phyloP scores from a whole-genome alignment of 1,284 basidiomycete genomes.

The Cutaneotrichosporon cutaneum region DNA sequence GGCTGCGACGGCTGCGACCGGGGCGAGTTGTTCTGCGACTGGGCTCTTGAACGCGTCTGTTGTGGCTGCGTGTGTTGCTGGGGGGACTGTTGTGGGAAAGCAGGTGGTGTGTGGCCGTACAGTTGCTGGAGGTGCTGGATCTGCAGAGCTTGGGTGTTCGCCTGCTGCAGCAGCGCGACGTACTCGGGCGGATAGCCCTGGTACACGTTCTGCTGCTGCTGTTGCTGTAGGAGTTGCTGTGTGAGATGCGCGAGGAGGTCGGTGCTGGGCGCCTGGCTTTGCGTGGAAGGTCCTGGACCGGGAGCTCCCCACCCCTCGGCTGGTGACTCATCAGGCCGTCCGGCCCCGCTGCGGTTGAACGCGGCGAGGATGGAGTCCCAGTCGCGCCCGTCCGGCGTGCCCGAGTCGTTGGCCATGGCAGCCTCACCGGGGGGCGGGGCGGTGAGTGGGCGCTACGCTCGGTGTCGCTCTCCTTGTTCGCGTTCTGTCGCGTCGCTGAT shows the following conservation, averaged over 20 bases:
- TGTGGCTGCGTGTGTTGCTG: not conserved
- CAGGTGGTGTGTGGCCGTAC: not conserved
- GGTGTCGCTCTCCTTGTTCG: not conserved
- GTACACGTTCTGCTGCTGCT: not conserved
- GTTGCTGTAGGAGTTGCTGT: constrained; percentile 1
- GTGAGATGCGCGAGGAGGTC: constrained; percentile 7
- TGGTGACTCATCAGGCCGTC: not conserved
- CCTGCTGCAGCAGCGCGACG: constrained; percentile 1
- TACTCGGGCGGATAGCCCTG: not conserved
- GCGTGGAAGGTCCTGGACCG: not conserved
- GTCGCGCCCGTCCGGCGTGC: constrained; percentile 11
- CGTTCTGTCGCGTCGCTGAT: not conserved
- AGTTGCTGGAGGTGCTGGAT: constrained; percentile 4
- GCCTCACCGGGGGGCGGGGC: not conserved
- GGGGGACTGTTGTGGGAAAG: not conserved
- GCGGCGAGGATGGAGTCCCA: constrained; percentile 20
- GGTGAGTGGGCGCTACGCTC: not conserved
- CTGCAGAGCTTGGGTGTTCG: not conserved
- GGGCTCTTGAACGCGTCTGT: constrained; percentile 1
- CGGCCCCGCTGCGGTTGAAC: constrained; percentile 9
- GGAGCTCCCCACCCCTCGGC: not conserved
- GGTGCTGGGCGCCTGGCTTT: not conserved
- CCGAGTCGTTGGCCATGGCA: constrained; percentile 2
- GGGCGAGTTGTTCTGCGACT: not conserved
- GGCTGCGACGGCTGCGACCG: not conserved